These are phyloP conservation scores for Zasmidium cellare DNA, from an alignment of 2,329 filamentous ascomycete genomes.

Conservation along the genomic window DNA sequence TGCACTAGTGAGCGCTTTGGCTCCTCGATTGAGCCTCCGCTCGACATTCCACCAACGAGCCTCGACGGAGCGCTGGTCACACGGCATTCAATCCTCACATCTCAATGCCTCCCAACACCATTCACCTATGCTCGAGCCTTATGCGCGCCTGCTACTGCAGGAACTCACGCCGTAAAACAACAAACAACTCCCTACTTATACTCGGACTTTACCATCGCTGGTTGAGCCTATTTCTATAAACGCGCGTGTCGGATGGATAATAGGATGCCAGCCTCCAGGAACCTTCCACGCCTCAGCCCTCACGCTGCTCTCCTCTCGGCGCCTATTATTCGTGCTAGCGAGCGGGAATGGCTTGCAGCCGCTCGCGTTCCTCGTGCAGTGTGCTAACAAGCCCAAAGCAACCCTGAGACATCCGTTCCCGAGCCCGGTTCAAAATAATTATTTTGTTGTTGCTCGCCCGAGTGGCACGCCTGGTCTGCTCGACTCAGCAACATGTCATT, in stretches of 20 bases:
- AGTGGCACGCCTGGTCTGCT: not conserved
- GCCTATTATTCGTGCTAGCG: not conserved
- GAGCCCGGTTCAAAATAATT: not conserved
- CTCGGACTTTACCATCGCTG: too few relatives aligned
- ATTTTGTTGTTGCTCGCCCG: not conserved
- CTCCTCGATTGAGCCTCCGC: not conserved
- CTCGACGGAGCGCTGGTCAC: not conserved
- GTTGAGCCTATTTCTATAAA: not conserved
- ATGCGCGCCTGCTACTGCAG: too few relatives aligned
- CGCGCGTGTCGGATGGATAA: not conserved
- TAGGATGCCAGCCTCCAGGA: not conserved
- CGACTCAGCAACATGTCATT: not conserved
- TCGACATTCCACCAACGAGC: not conserved
- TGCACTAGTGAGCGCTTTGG: not conserved
- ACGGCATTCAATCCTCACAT: too few relatives aligned
- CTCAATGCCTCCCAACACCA: not conserved
- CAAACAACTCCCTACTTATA: too few relatives aligned
- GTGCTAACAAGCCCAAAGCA: too few relatives aligned
- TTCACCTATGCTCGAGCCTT: not conserved
- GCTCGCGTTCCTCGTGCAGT: not conserved
- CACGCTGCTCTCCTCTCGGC: not conserved
- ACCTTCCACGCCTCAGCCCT: too few relatives aligned
- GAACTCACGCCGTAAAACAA: too few relatives aligned
- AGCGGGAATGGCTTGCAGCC: not conserved
- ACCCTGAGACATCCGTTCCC: not conserved